Evolutionary conservation across 441 rosid genomes (phyloP).

Genomic region (Bocquillonia castaneifolia): DNA sequence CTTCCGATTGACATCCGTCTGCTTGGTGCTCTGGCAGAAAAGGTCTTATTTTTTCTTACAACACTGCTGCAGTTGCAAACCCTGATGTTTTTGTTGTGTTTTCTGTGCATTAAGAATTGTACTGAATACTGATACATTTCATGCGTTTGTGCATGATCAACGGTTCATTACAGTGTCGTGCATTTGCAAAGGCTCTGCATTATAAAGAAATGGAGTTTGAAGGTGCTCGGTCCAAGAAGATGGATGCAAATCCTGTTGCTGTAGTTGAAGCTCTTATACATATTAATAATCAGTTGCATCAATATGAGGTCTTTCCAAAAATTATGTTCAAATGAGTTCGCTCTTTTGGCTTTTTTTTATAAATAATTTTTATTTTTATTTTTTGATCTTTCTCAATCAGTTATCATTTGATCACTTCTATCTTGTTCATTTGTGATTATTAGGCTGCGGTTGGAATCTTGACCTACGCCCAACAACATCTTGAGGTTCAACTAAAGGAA

Average conservation of each 20-base stretch:
- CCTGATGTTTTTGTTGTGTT: conserved; percentile 13
- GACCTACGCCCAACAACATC: conserved; percentile 87
- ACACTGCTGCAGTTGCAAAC: conserved; percentile 11
- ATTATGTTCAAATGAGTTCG: conserved; percentile 3
- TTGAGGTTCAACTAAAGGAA: conserved; percentile 94
- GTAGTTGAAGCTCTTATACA: conserved; percentile 98
- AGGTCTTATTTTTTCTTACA: conserved; percentile 46
- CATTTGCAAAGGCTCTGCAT: conserved; percentile 98
- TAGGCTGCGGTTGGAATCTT: conserved; percentile 99
- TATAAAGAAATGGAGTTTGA: conserved; percentile 99
- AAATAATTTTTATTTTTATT: background rate
- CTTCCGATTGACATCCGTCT: conserved; percentile 99
- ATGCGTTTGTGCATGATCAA: conserved; percentile 6
- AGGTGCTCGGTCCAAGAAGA: conserved; percentile 82
- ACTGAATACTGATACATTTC: background rate
- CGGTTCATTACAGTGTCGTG: conserved; percentile 69
- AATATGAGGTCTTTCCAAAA: conserved; percentile 67
- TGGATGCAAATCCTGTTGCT: conserved; percentile 98
- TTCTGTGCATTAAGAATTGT: background rate
- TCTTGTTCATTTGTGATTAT: conserved; percentile 26
- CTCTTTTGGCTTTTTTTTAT: conserved; percentile 3
- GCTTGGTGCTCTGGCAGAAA: conserved; percentile 99
- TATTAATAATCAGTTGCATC: conserved; percentile 97
- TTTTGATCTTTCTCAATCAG: conserved; percentile 9
- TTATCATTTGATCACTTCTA: conserved; percentile 3